phyloP scores from a whole-genome alignment of 2,329 filamentous ascomycete species.

The Trichoderma aggressivum region DNA sequence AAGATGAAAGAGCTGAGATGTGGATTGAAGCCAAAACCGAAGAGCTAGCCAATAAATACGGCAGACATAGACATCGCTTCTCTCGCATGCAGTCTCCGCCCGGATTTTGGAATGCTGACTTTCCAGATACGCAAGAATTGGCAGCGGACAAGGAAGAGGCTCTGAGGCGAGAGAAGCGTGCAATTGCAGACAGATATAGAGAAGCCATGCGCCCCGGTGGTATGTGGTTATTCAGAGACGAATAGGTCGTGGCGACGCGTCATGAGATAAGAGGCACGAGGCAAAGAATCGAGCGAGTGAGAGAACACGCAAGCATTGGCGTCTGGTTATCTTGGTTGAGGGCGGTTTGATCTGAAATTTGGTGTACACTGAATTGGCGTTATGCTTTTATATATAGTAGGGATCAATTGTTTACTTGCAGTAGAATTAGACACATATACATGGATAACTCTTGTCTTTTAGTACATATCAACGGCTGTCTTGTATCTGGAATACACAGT shows the following conservation, averaged over 20 bases:
- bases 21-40: constrained; percentile 74
- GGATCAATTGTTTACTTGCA: neutral
- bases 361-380: neutral
- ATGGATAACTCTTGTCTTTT: neutral
- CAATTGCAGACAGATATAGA: constrained; percentile 69
- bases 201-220: constrained; percentile 79
- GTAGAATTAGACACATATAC: neutral
- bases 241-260: constrained; percentile 41
- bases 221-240: constrained; percentile 78
- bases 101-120: constrained; percentile 87
- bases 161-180: constrained; percentile 57
- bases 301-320: neutral
- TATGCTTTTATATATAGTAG: neutral
- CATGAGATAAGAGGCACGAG: neutral
- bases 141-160: constrained; percentile 63
- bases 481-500: neutral
- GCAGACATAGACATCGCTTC: constrained; percentile 74
- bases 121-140: constrained; percentile 82
- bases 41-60: constrained; percentile 69
- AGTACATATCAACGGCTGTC: neutral
- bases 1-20: constrained; percentile 59
- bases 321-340: neutral
- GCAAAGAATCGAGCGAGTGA: neutral
- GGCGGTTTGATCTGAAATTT: neutral
- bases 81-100: constrained; percentile 71